phyloP scores from a whole-genome alignment of 2,329 filamentous ascomycete species.

The Pseudocercospora eumusae region DNA sequence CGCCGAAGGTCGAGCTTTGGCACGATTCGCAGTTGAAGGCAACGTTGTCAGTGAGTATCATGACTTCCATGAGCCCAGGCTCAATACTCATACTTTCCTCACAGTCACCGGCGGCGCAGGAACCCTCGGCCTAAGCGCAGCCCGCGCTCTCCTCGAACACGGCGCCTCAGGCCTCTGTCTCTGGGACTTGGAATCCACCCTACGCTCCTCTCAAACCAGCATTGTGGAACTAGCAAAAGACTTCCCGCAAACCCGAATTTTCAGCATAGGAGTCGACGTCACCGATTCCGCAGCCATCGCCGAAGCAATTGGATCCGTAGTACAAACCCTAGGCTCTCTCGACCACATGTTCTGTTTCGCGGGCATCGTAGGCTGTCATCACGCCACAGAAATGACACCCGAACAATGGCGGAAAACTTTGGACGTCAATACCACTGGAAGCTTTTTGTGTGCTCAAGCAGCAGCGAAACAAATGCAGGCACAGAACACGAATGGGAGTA shows the following conservation, averaged over 20 bases:
- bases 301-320: conserved; percentile 46
- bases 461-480: conserved; percentile 58
- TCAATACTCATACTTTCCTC: neutral
- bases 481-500: conserved; percentile 57
- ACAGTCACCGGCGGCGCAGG: conserved; percentile 68
- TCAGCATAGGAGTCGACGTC: conserved; percentile 59
- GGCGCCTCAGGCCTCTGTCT: conserved; percentile 61
- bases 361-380: conserved; percentile 65
- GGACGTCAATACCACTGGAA: conserved; percentile 71
- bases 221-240: conserved; percentile 53
- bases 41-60: conserved; percentile 53
- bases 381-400: conserved; percentile 61
- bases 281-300: conserved; percentile 55
- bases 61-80: neutral
- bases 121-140: conserved; percentile 60
- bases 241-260: conserved; percentile 58
- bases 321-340: conserved; percentile 52
- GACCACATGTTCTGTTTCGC: conserved; percentile 65
- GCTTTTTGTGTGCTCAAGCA: conserved; percentile 70
- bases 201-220: conserved; percentile 42
- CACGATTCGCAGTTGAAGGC: conserved; percentile 55
- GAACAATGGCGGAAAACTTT: conserved; percentile 64
- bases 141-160: conserved; percentile 67
- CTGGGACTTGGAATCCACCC: conserved; percentile 58
- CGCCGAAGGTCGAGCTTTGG: conserved; percentile 46